These are phyloP conservation scores for Discostella stelligeroides DNA, from an alignment of 108 stramenopile species.

Conservation along the genomic window DNA sequence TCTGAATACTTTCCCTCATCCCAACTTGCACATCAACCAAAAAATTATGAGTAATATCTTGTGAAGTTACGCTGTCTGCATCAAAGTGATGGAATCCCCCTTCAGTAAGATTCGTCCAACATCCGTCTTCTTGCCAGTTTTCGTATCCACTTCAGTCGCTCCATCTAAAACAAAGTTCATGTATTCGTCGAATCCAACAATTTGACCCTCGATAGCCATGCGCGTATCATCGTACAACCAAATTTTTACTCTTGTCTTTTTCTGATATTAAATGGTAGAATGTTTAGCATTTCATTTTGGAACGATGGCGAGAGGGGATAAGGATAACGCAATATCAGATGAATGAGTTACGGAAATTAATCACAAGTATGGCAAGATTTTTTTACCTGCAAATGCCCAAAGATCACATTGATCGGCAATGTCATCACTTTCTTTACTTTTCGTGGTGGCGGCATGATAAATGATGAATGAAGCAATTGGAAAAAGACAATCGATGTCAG, in stretches of 20 bases:
- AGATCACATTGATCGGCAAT: conserved; percentile 97
- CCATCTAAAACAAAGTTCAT: conserved; percentile 87
- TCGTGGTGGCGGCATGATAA: conserved; percentile 90
- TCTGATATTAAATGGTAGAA: conserved; percentile 41
- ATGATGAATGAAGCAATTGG: too few species aligned
- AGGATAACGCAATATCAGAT: conserved; percentile 1
- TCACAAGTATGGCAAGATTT: conserved; percentile 47
- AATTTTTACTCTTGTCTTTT: conserved; percentile 92
- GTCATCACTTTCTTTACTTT: conserved; percentile 93
- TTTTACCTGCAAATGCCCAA: conserved; percentile 91
- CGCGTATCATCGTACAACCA: conserved; percentile 98
- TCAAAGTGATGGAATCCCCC: conserved; percentile 97
- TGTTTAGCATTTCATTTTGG: too few species aligned
- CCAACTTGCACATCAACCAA: background rate
- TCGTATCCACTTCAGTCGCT: conserved; percentile 91
- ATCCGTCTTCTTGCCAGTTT: conserved; percentile 64
- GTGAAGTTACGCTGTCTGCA: conserved; percentile 84
- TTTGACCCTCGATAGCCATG: conserved; percentile 96
- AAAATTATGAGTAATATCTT: background rate
- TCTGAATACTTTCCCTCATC: background rate
- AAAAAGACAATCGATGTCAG: too few species aligned
- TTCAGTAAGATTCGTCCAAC: conserved; percentile 96
- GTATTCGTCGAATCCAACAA: conserved; percentile 96
- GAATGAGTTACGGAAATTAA: conserved; percentile 7
- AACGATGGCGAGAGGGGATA: conserved; percentile 8